These are phyloP conservation scores for Hibiscus syriacus DNA, from an alignment of 345 rosid genomes.

Conservation along the genomic window DNA sequence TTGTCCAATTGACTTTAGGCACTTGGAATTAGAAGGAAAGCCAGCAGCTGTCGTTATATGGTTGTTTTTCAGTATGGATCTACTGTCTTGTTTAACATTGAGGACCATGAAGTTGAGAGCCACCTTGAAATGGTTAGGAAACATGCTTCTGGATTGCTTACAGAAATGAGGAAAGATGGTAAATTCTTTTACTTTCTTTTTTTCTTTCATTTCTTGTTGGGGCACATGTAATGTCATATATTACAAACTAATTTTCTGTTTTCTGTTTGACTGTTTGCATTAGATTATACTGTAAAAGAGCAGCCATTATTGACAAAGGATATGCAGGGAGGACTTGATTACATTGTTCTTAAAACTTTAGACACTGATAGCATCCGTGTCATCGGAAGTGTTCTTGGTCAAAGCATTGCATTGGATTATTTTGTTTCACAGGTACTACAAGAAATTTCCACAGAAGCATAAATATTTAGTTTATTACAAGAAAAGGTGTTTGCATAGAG, in stretches of 20 bases:
- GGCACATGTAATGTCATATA: neutral
- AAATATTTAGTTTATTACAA: neutral
- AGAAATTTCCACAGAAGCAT: neutral
- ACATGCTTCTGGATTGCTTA: conserved; percentile 76
- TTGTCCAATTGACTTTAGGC: conserved; percentile 27
- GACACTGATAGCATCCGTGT: conserved; percentile 83
- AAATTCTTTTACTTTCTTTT: neutral
- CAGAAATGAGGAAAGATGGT: conserved; percentile 87
- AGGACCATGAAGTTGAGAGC: conserved; percentile 59
- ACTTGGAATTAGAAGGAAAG: conserved; percentile 35
- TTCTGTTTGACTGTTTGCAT: conserved; percentile 13
- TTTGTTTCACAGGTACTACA: conserved; percentile 79
- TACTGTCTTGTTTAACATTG: conserved; percentile 80
- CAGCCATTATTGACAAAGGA: conserved; percentile 58
- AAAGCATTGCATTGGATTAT: conserved; percentile 88
- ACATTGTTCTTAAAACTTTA: conserved; percentile 56
- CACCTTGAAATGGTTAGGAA: conserved; percentile 56
- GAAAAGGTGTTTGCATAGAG: neutral
- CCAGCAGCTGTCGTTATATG: conserved; percentile 49
- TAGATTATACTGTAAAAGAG: conserved; percentile 90
- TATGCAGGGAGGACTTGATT: conserved; percentile 85
- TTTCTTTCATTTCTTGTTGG: neutral
- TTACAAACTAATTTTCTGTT: conserved; percentile 15
- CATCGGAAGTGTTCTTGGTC: conserved; percentile 93
- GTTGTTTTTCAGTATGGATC: conserved; percentile 93